Base-by-base conservation (phyloP, 2,329 filamentous ascomycete species). In the Monosporascus sp. region DNA sequence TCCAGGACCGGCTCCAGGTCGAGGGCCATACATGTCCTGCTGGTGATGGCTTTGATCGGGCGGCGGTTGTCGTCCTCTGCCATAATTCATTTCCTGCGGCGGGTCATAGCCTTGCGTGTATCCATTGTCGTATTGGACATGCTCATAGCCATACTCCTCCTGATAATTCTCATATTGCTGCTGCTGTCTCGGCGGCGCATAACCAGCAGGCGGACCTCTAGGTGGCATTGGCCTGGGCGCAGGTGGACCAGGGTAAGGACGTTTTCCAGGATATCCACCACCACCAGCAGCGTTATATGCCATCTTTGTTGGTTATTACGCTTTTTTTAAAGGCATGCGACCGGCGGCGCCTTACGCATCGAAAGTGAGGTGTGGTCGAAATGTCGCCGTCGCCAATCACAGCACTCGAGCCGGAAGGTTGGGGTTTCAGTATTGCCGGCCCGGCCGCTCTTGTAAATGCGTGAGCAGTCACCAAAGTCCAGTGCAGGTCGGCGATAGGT, bases 31-130 rank as follows among this genome's bases (percentile, higher is more conserved):
- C 55, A 73, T 72, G 50, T 79, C 75, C 57, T 76, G 74, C 17
- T 63, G 72, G 5, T 70, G 72, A 51, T 74, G 75, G 37, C 64
- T 66, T 57, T 68, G 62, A 41, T 63, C 67, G 7, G 67, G 68
- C 16, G 71, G 70, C 16, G 72, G 74, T 14, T 66, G 70, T 46
- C 22, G 20, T 37, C 72, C 72, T 63, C 74, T 72, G 45, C 68
- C 72, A 56, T 78, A 81, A 56, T 71, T 73, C 52, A 71, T 71
- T 46, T 77, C 74, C 58, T 77, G 75, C 37, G 74, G 72, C 46
- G 62, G 51, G 50, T 69, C 70, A 46, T 74, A 72, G 22, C 69
- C 71, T 55, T 75, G 72, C 47, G 70, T 68, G 50, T 75, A 75
- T 11, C 69, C 70, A 54, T 70, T 64, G 7, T 71, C 71, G 49